Conservation (phyloP, 2,329 filamentous ascomycete genomes). For the Aspergillus thermomutatus region DNA sequence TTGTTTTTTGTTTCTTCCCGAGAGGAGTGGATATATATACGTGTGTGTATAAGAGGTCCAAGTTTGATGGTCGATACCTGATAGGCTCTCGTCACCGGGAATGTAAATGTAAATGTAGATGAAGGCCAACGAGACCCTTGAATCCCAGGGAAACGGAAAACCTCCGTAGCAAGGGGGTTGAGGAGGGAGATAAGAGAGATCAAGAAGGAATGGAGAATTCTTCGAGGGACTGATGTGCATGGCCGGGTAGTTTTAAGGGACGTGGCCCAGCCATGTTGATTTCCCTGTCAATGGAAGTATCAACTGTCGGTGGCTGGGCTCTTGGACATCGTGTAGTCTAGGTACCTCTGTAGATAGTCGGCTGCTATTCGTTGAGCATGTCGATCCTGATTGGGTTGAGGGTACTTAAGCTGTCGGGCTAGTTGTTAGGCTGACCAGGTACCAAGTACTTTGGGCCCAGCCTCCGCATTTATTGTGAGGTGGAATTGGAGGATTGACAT, state of each 20-base stretch:
- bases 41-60: neutral
- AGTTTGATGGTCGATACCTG: neutral
- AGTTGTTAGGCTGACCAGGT: conserved; percentile 5
- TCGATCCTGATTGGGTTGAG: conserved; percentile 7
- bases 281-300: conserved; percentile 1
- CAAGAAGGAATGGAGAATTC: neutral
- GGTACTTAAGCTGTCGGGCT: conserved; percentile 14
- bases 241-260: conserved; percentile 8
- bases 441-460: conserved; percentile 6
- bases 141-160: neutral
- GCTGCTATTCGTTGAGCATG: neutral
- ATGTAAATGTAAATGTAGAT: neutral
- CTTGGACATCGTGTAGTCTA: neutral
- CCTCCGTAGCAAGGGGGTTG: neutral
- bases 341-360: too few species aligned
- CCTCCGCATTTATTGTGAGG: conserved; percentile 12
- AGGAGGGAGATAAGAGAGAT: neutral
- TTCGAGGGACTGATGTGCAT: neutral
- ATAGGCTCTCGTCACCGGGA: neutral
- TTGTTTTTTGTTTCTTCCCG: conserved; percentile 9
- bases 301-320: conserved; percentile 7
- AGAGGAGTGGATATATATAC: neutral
- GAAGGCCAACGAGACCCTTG: neutral
- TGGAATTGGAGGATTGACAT: conserved; percentile 7
- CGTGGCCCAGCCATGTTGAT: conserved; percentile 19